Conservation (phyloP, 768 basidiomycete genomes). For the Tricholoma furcatifolium region DNA sequence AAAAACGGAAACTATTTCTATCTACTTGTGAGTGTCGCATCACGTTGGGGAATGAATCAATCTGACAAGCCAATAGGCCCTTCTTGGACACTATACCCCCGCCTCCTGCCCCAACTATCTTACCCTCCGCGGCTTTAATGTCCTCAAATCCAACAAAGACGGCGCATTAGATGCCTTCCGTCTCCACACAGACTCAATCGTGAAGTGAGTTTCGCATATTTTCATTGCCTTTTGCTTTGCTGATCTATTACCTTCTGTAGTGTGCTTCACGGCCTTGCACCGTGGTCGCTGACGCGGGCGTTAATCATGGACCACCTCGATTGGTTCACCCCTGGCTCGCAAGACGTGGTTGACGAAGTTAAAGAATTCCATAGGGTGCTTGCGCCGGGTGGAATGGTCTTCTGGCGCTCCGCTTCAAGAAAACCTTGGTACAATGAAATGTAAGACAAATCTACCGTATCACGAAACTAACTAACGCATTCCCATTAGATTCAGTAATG, state of each 20-base stretch:
- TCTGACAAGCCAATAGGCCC: conserved; percentile 22
- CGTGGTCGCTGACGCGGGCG: conserved; percentile 53
- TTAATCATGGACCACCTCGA: conserved; percentile 75
- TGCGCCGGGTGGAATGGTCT: conserved; percentile 56
- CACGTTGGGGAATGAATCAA: neutral
- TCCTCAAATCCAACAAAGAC: conserved; percentile 47
- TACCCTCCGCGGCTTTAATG: conserved; percentile 57
- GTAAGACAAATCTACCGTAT: conserved; percentile 20
- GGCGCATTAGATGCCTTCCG: conserved; percentile 53
- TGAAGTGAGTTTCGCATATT: conserved; percentile 45
- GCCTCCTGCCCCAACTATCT: conserved; percentile 65
- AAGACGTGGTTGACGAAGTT: conserved; percentile 52
- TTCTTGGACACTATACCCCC: conserved; percentile 56
- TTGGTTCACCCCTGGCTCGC: conserved; percentile 50
- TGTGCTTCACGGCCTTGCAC: conserved; percentile 30
- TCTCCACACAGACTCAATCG: conserved; percentile 70
- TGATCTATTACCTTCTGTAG: conserved; percentile 13
- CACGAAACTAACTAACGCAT: neutral
- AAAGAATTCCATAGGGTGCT: conserved; percentile 54
- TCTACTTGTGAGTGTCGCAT: conserved; percentile 38
- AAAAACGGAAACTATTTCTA: conserved; percentile 71
- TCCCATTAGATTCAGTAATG: conserved; percentile 42
- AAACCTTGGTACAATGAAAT: conserved; percentile 64
- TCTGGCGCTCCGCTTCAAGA: conserved; percentile 66
- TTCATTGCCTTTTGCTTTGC: neutral